phyloP scores from a whole-genome alignment of 805 yeast species.

The Yarrowia sp. region DNA sequence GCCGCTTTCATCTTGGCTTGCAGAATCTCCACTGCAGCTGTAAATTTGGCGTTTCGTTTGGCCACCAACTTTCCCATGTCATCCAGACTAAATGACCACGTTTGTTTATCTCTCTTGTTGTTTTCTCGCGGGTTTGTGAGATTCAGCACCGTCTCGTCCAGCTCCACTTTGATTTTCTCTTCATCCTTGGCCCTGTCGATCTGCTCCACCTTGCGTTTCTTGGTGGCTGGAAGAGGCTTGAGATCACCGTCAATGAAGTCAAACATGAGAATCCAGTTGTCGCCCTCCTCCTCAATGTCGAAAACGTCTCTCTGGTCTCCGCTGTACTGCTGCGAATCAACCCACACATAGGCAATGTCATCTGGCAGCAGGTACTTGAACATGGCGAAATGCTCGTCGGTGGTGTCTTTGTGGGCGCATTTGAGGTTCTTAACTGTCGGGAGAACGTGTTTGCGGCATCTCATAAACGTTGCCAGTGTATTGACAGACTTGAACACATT shows the following conservation, averaged over 20 bases:
- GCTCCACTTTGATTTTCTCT: not conserved
- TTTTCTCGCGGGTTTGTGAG: not conserved
- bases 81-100: not conserved
- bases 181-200: not conserved
- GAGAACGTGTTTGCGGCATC: constrained; percentile 19
- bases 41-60: constrained; percentile 11
- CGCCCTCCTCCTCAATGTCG: constrained; percentile 45
- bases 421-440: constrained; percentile 6
- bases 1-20: constrained; percentile 56
- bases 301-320: constrained; percentile 47
- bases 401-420: not conserved
- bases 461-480: constrained; percentile 11
- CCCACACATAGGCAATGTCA: constrained; percentile 68
- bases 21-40: constrained; percentile 45
- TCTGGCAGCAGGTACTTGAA: constrained; percentile 62
- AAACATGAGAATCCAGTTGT: constrained; percentile 61
- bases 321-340: constrained; percentile 46
- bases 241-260: constrained; percentile 65
- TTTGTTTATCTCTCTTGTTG: constrained; percentile 7
- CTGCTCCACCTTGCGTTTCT: constrained; percentile 6
- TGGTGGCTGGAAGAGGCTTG: not conserved
- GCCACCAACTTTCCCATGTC: not conserved
- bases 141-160: constrained; percentile 8
- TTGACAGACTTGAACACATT: constrained; percentile 17
- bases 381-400: constrained; percentile 58